phyloP scores from a whole-genome alignment of 2,329 filamentous ascomycete species.

The Cylindrodendrum hubeiense region DNA sequence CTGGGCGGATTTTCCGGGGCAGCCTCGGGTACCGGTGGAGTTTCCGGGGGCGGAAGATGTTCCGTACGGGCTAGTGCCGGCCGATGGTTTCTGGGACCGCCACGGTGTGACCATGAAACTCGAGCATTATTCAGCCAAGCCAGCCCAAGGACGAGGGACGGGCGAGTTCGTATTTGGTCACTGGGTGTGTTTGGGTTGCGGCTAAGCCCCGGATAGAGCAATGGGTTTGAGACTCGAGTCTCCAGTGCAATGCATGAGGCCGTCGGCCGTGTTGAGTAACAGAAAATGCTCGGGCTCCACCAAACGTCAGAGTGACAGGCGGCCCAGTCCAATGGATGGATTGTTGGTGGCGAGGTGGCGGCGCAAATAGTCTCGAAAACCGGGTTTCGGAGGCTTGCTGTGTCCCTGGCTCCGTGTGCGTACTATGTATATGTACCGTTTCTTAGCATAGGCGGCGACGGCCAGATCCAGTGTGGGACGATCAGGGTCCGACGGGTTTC shows the following conservation, averaged over 20 bases:
- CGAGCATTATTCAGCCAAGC: slow-evolving; percentile 15
- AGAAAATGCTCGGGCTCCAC: slow-evolving; percentile 15
- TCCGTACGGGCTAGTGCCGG: slow-evolving; percentile 7
- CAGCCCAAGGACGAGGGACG: slow-evolving; percentile 1
- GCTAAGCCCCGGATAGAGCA: slow-evolving; percentile 17
- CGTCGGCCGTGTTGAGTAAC: slow-evolving; percentile 3
- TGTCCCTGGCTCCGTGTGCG: not conserved
- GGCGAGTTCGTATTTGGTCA: not conserved
- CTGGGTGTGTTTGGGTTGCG: not conserved
- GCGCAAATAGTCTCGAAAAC: slow-evolving; percentile 7
- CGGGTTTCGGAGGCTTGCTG: not conserved
- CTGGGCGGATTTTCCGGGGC: slow-evolving; percentile 5
- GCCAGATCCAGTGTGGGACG: slow-evolving; percentile 3
- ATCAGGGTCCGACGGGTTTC: slow-evolving; percentile 17
- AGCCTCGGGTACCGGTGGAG: not conserved
- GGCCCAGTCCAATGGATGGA: slow-evolving; percentile 4
- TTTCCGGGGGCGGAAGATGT: slow-evolving; percentile 18
- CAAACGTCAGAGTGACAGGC: slow-evolving; percentile 17
- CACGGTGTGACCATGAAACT: not conserved
- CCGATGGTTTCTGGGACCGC: not conserved
- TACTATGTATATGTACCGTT: not conserved
- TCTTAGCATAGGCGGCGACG: not conserved
- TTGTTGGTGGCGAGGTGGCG: slow-evolving; percentile 17
- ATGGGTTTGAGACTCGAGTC: not conserved
- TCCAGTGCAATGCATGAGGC: not conserved